Conservation (phyloP, 176 grass and related monocot species). For the Paspalum notatum region DNA sequence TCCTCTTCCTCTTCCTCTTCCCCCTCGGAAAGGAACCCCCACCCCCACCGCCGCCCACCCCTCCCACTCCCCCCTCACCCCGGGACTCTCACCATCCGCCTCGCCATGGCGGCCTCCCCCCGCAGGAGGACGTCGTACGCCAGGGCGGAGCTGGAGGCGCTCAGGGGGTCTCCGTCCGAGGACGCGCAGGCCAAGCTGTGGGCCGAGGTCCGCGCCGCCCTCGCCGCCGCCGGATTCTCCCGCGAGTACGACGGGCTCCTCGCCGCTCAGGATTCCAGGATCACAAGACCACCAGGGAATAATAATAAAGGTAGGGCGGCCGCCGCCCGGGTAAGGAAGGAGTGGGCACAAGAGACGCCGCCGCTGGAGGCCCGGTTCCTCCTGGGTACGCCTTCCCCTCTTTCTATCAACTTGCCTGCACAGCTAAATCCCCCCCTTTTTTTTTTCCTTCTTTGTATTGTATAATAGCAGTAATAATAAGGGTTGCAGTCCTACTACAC, state of each 20-base stretch:
- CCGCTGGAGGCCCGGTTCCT: not conserved
- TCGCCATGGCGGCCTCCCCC: not conserved
- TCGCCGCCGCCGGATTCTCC: constrained; percentile 48
- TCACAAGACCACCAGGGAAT: too few species aligned
- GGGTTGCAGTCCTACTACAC: too few species aligned
- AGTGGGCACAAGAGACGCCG: constrained; percentile 8
- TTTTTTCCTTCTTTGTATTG: too few species aligned
- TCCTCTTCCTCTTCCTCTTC: too few species aligned
- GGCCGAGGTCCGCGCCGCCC: constrained; percentile 54
- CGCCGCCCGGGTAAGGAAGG: constrained; percentile 1
- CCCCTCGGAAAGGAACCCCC: too few species aligned
- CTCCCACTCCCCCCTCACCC: too few species aligned
- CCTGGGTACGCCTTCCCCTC: constrained; percentile 33
- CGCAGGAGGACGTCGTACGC: constrained; percentile 30
- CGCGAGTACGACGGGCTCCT: constrained; percentile 58
- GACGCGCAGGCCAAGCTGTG: constrained; percentile 53
- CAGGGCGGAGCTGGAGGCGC: constrained; percentile 52
- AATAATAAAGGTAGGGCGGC: too few species aligned
- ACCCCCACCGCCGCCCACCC: too few species aligned
- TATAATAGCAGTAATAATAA: too few species aligned
- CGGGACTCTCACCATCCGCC: too few species aligned
- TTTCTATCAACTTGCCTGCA: not conserved
- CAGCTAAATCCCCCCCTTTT: too few species aligned
- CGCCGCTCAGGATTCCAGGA: not conserved
- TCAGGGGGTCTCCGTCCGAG: constrained; percentile 29